A percentile compares a stretch with the other conserved stretches of the same genome.
phyloP scores from a whole-genome alignment of 257 asterid species.

The Paraleonurus japonicus region DNA sequence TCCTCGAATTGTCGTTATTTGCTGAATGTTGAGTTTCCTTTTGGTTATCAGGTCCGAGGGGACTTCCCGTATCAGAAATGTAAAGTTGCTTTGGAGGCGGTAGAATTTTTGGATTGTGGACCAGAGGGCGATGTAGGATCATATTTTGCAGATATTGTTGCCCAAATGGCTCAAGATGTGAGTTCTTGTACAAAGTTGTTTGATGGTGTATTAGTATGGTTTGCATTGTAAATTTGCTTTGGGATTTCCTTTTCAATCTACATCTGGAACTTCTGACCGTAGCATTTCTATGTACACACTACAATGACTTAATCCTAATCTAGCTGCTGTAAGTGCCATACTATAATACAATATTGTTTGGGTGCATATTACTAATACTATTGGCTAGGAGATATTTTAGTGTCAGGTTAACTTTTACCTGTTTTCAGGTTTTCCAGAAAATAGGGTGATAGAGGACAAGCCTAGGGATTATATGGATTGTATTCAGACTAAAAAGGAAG shows the following conservation, averaged over 20 bases:
- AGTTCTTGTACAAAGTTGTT: constrained; percentile 32
- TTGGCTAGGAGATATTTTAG: background rate
- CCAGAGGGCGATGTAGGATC: constrained; percentile 87
- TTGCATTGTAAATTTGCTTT: background rate
- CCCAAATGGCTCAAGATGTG: constrained; percentile 97
- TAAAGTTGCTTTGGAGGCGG: constrained; percentile 84
- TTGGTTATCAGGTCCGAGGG: constrained; percentile 70
- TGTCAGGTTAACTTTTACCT: background rate
- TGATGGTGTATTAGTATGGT: background rate
- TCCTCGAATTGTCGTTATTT: background rate
- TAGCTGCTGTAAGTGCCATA: constrained; percentile 10
- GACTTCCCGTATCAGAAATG: constrained; percentile 89
- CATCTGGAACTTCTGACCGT: background rate
- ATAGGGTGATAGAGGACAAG: background rate
- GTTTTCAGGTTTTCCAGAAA: background rate
- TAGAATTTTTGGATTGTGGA: constrained; percentile 66
- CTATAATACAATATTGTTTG: background rate
- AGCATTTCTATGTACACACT: background rate
- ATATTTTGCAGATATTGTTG: constrained; percentile 86
- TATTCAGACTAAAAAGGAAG: background rate
- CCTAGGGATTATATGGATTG: background rate
- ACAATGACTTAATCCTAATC: background rate
- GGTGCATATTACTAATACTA: background rate
- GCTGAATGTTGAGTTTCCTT: constrained; percentile 3
- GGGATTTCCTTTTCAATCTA: background rate